Evolutionary conservation across 176 grass and related monocot species (phyloP).

Genomic region (Cymbopogon citratus): DNA sequence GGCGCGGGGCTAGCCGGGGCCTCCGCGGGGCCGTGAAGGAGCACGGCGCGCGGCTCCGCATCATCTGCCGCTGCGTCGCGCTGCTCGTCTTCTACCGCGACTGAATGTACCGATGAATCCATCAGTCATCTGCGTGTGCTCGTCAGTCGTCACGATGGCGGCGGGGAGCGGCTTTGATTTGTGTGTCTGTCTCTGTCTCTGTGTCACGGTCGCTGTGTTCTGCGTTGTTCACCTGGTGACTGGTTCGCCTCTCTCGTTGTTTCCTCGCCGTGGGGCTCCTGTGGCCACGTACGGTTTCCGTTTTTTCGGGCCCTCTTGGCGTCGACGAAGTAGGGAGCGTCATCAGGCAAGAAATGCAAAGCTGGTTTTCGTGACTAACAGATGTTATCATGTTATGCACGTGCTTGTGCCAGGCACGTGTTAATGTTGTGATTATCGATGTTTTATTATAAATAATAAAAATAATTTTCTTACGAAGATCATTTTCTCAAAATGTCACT

Average conservation of each 20-base stretch:
- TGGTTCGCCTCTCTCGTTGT: not conserved
- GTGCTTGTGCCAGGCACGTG: too few relatives aligned
- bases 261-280: not conserved
- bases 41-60: conserved; percentile 36
- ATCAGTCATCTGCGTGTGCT: not conserved
- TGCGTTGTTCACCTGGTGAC: not conserved
- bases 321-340: not conserved
- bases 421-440: too few relatives aligned
- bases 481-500: too few relatives aligned
- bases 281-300: not conserved
- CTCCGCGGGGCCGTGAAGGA: conserved; percentile 27
- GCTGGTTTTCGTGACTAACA: not conserved
- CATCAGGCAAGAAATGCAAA: not conserved
- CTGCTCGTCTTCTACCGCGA: conserved; percentile 35
- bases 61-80: conserved; percentile 45
- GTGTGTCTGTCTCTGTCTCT: not conserved
- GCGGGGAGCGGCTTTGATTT: not conserved
- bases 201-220: not conserved
- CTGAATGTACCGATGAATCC: not conserved
- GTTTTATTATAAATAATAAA: too few relatives aligned
- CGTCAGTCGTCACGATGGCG: not conserved
- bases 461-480: too few relatives aligned
- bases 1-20: conserved; percentile 1
- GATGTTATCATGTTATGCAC: too few relatives aligned
- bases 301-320: not conserved